These are phyloP conservation scores for Colletotrichum scovillei DNA, from an alignment of 2,329 filamentous ascomycete genomes.

Conservation along the genomic window DNA sequence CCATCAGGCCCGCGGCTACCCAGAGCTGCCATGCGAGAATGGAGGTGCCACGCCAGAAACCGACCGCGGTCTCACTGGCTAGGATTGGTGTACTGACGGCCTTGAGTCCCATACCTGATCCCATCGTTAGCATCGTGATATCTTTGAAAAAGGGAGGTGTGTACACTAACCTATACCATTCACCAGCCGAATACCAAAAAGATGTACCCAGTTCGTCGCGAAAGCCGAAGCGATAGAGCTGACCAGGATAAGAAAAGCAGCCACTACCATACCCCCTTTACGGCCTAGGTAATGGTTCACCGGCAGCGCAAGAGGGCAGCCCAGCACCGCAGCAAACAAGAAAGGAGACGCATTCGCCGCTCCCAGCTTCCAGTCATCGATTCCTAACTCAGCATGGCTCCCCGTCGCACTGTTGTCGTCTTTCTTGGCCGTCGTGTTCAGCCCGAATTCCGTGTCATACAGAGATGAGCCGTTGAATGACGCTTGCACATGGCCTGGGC, in stretches of 20 bases:
- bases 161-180: constrained; percentile 51
- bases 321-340: constrained; percentile 51
- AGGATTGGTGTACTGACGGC: constrained; percentile 60
- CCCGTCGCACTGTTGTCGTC: constrained; percentile 16
- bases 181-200: constrained; percentile 49
- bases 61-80: constrained; percentile 58
- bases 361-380: constrained; percentile 51
- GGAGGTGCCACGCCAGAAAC: constrained; percentile 59
- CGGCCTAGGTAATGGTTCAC: constrained; percentile 55
- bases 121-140: not conserved
- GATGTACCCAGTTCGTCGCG: constrained; percentile 44
- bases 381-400: not conserved
- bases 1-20: constrained; percentile 51
- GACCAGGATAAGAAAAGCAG: constrained; percentile 51
- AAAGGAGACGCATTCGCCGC: constrained; percentile 53
- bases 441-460: constrained; percentile 34
- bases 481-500: constrained; percentile 52
- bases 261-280: constrained; percentile 51
- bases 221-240: constrained; percentile 52
- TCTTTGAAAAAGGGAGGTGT: not conserved
- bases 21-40: constrained; percentile 61
- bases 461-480: constrained; percentile 55
- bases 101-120: constrained; percentile 59
- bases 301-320: constrained; percentile 52
- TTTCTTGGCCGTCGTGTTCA: not conserved